A percentile compares a stretch with the other conserved stretches of the same genome.
Conservation (phyloP, 768 basidiomycete genomes). For the Lactarius sp. region DNA sequence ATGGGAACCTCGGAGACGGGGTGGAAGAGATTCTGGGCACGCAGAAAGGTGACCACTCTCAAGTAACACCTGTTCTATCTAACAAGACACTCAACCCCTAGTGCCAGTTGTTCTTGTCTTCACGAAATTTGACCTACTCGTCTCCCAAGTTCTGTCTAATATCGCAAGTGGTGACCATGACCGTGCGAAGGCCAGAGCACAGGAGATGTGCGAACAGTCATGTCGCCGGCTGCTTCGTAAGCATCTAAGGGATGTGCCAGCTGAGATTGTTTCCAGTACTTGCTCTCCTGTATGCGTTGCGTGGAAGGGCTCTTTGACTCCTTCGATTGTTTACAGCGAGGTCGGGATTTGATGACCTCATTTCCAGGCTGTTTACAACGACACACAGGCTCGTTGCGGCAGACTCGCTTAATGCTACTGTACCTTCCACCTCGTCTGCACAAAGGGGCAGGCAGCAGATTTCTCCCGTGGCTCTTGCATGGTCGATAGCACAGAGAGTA, state of each 20-base stretch:
- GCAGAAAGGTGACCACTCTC: not conserved
- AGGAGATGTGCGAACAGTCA: not conserved
- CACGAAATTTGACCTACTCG: constrained; percentile 5
- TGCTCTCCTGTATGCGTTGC: not conserved
- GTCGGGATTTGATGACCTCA: not conserved
- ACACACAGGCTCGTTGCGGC: not conserved
- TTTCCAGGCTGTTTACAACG: not conserved
- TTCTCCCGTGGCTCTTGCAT: not conserved
- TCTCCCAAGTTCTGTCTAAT: not conserved
- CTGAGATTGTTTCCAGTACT: constrained; percentile 11
- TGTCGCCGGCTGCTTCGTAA: not conserved
- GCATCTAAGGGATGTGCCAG: not conserved
- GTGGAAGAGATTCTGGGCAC: not conserved
- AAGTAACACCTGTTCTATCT: not conserved
- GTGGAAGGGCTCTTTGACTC: not conserved
- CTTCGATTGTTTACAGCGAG: not conserved
- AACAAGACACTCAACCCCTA: not conserved
- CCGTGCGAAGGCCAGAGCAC: not conserved
- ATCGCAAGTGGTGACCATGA: not conserved
- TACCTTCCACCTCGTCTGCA: not conserved
- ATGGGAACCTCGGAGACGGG: not conserved
- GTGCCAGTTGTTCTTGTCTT: constrained; percentile 5
- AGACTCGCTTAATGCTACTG: too few relatives aligned
- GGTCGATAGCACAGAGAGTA: constrained; percentile 1
- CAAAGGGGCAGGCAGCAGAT: not conserved